These are phyloP conservation scores for Crepidotus variabilis DNA, from an alignment of 768 basidiomycete genomes.

Conservation along the genomic window DNA sequence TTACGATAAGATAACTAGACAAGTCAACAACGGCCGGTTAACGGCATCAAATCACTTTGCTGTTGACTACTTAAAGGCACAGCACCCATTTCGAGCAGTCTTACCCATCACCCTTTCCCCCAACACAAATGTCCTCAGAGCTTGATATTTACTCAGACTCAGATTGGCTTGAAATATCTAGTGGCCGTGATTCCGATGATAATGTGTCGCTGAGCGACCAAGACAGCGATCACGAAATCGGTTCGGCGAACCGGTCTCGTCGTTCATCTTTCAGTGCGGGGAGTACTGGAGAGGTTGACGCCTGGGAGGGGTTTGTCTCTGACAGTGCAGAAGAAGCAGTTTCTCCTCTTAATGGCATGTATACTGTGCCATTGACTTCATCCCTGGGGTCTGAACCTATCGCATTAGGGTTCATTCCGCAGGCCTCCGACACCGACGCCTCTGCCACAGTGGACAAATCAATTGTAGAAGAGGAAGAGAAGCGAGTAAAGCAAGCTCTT, in stretches of 20 bases:
- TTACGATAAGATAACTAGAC: no score
- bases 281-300: constrained; percentile 71
- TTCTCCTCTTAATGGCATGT: constrained; percentile 25
- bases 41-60: constrained; percentile 19
- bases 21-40: constrained; percentile 12
- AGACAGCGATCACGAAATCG: constrained; percentile 55
- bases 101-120: constrained; percentile 27
- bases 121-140: constrained; percentile 49
- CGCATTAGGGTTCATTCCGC: constrained; percentile 24
- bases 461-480: constrained; percentile 47
- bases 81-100: constrained; percentile 29
- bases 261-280: constrained; percentile 66
- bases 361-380: constrained; percentile 25
- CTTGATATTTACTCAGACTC: constrained; percentile 70
- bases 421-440: constrained; percentile 31
- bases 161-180: constrained; percentile 80
- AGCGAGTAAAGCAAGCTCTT: constrained; percentile 66
- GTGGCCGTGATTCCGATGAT: constrained; percentile 67
- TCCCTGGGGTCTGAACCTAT: constrained; percentile 26
- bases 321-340: constrained; percentile 49
- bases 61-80: constrained; percentile 14
- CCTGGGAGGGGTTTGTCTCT: constrained; percentile 76
- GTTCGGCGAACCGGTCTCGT: constrained; percentile 55
- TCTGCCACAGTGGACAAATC: constrained; percentile 11
- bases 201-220: constrained; percentile 63